Percentiles rank a stretch among this genome's conserved stretches.
phyloP scores from a whole-genome alignment of 768 basidiomycete genomes.

The Amylocystis lapponica region DNA sequence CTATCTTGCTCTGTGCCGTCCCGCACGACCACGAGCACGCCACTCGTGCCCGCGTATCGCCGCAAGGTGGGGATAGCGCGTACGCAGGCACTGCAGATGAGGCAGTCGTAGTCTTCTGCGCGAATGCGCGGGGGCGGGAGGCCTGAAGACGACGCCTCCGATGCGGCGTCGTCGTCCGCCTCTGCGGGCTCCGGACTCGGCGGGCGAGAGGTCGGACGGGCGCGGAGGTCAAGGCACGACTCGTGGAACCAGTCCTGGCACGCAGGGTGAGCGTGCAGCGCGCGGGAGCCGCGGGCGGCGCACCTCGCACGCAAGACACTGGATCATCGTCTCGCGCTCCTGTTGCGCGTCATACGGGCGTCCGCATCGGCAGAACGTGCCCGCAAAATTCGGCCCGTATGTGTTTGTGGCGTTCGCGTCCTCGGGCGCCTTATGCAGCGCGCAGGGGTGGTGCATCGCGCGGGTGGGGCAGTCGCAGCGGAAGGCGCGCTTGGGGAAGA shows the following conservation, averaged over 20 bases:
- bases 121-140: constrained; percentile 65
- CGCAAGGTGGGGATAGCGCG: constrained; percentile 43
- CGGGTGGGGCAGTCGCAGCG: constrained; percentile 82
- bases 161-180: constrained; percentile 39
- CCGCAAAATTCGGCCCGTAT: constrained; percentile 73
- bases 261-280: constrained; percentile 2
- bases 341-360: constrained; percentile 63
- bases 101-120: constrained; percentile 65
- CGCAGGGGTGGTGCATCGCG: constrained; percentile 55
- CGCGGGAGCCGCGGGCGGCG: constrained; percentile 20
- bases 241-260: constrained; percentile 89
- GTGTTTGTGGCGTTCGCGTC: constrained; percentile 51
- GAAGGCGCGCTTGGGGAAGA: constrained; percentile 81
- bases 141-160: constrained; percentile 57
- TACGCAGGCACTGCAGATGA: constrained; percentile 73
- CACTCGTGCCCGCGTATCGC: constrained; percentile 63
- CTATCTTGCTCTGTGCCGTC: constrained; percentile 33
- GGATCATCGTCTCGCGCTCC: constrained; percentile 84
- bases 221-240: constrained; percentile 77
- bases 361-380: constrained; percentile 70
- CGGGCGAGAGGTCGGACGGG: constrained; percentile 49
- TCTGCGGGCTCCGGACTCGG: constrained; percentile 25
- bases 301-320: constrained; percentile 83
- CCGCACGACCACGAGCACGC: constrained; percentile 63
- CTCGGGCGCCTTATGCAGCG: constrained; percentile 50